Percentiles rank a stretch among this genome's conserved stretches.
phyloP scores from a whole-genome alignment of 257 asterid genomes.

The Mitragyna speciosa region DNA sequence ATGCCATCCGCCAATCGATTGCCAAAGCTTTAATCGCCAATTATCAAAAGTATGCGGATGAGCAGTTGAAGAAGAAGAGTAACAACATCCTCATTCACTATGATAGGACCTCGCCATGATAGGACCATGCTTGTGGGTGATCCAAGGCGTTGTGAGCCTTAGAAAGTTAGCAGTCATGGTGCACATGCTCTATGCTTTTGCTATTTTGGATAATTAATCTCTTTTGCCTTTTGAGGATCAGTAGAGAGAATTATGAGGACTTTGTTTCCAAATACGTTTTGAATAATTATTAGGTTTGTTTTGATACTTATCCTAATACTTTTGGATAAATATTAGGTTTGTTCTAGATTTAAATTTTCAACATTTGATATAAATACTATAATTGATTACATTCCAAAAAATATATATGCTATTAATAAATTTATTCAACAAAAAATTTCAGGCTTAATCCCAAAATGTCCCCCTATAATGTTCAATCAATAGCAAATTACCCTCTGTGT shows the following conservation, averaged over 20 bases:
- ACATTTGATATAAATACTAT: too few relatives aligned
- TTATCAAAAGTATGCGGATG: conserved; percentile 34
- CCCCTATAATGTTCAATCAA: too few relatives aligned
- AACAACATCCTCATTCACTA: conserved; percentile 28
- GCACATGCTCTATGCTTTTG: conserved; percentile 26
- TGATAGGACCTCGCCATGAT: conserved; percentile 34
- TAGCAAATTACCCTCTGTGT: too few relatives aligned
- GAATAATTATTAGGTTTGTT: background rate
- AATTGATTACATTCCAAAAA: too few relatives aligned
- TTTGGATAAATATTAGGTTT: too few relatives aligned
- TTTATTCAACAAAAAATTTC: too few relatives aligned
- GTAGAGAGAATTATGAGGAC: too few relatives aligned
- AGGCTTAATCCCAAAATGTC: too few relatives aligned
- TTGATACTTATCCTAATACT: too few relatives aligned
- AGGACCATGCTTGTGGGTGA: conserved; percentile 38
- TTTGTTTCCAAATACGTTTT: background rate
- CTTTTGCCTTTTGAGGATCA: too few relatives aligned
- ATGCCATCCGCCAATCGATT: conserved; percentile 31
- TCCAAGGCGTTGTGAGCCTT: conserved; percentile 38
- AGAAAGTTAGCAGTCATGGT: conserved; percentile 38
- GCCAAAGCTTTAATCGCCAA: conserved; percentile 28
- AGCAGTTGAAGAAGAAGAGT: conserved; percentile 30
- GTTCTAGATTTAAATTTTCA: too few relatives aligned
- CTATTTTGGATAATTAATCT: background rate
- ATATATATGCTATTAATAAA: too few relatives aligned